phyloP scores from a whole-genome alignment of 768 basidiomycete species.

The Kwoniella heveanensis region DNA sequence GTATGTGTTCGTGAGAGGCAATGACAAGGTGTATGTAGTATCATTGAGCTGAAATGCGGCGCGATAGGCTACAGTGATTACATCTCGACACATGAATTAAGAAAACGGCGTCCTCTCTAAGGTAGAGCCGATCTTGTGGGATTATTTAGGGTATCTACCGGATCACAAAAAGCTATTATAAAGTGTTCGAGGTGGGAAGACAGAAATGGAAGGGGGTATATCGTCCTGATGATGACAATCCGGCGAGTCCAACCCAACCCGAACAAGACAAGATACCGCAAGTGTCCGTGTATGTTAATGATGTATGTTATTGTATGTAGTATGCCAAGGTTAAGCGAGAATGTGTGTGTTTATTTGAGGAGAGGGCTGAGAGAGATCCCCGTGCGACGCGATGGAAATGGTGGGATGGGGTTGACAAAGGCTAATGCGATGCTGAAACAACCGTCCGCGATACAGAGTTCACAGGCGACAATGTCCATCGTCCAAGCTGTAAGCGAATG shows the following conservation, averaged over 20 bases:
- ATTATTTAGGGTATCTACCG: slow-evolving; percentile 3
- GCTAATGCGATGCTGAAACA: background rate
- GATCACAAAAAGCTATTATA: background rate
- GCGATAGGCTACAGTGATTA: background rate
- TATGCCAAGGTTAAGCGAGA: background rate
- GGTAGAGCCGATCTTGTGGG: no score
- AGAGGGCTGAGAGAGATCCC: no score
- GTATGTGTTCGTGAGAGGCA: no score
- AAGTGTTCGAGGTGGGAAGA: no score
- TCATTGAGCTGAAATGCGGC: background rate
- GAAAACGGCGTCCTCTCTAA: background rate
- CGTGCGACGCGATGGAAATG: no score
- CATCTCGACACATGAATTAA: background rate
- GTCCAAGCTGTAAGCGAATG: background rate
- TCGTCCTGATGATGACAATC: no score
- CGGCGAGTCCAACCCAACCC: background rate
- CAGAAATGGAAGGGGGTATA: no score
- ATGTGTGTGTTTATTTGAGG: background rate
- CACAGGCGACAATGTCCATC: background rate
- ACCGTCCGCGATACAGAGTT: background rate
- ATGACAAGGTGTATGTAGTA: no score
- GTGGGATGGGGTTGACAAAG: no score
- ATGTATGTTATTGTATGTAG: no score
- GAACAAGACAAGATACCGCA: background rate
- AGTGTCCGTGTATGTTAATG: slow-evolving; percentile 1